These are phyloP conservation scores for Durio zibethinus DNA, from an alignment of 345 rosid genomes.

Conservation along the genomic window DNA sequence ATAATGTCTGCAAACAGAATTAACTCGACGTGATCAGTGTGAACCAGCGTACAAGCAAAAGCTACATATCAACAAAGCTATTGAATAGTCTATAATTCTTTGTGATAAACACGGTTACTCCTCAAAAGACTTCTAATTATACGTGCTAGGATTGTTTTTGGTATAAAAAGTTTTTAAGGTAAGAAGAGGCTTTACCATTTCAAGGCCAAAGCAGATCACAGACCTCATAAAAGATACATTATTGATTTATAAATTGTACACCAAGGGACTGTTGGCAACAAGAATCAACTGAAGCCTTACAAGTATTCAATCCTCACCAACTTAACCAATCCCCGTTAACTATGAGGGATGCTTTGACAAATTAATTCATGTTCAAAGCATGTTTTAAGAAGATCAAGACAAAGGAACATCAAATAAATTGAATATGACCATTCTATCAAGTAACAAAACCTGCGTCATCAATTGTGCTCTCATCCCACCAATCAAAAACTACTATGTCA, in stretches of 20 bases:
- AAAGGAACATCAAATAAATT: neutral
- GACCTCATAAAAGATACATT: too few species aligned
- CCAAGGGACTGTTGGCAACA: too few species aligned
- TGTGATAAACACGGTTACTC: neutral
- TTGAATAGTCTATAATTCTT: neutral
- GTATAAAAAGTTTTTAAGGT: too few species aligned
- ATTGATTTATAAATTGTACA: too few species aligned
- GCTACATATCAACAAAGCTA: neutral
- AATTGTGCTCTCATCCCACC: neutral
- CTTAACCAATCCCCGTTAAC: too few species aligned
- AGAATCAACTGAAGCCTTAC: too few species aligned
- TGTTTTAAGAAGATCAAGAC: neutral
- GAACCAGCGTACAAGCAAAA: neutral
- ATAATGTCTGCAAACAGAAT: conserved; percentile 24
- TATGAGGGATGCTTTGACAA: neutral
- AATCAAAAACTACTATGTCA: neutral
- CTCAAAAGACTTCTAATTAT: neutral
- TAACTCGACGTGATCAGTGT: neutral
- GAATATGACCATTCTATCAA: neutral
- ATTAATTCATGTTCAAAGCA: neutral
- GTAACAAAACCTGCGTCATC: neutral
- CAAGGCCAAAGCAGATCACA: too few species aligned
- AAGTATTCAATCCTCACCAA: too few species aligned
- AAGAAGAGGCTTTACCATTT: too few species aligned
- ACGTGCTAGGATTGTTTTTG: too few species aligned